Evolutionary conservation across 495 filamentous ascomycete genomes (phyloP), one percentile per base, ranked within the genome.

Genomic region (Filosporella fistucella): DNA sequence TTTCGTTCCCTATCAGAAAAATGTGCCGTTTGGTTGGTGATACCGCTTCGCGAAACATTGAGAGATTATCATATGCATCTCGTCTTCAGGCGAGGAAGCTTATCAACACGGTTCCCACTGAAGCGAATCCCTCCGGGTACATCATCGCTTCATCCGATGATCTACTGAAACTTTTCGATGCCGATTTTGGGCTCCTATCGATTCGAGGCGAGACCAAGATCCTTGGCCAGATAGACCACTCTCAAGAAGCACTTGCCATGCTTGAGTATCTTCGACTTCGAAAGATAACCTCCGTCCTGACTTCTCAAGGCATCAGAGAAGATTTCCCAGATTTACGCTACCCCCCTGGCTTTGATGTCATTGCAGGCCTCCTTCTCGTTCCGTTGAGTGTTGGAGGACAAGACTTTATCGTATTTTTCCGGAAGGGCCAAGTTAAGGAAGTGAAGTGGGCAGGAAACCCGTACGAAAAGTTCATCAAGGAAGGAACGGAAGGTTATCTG

Each of bases 21-120:
- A 89, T 97, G 84, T 96, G 91, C 60, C 79, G 89, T n/a, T 67
- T 96, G 13, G 77, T 97, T 21, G 88, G 91, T 3, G 91, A 97
- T 52, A 86, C 80, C 0, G 87, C 88, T 2, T 93, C 90, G 2
- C 71, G 86, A 39, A 96, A 94, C 54, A 89, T 97, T 28, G 91
- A 96, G 60, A 78, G 90, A 20, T 74, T 96, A 3, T 93, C 88
- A 0, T 95, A 94, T 56, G 84, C 87, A 2, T 90, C 87, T 1
- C 77, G 89, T 20, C 69, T 96, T 0, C 88, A 95, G 51, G 84
- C 85, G 4, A 74, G 86, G 17, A 89, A 90, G 62, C 72, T 91
- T 3, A 95, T 85, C 53, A 90, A 84, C 52, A 82, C 78, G 0
- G 81, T 87, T 16, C 88, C 91, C 0, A 88, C 86, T 7, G 76